A percentile compares a stretch with the other conserved stretches of the same genome.
phyloP scores from a whole-genome alignment of 2,329 filamentous ascomycete genomes.

The Colletotrichum tamarilloi region DNA sequence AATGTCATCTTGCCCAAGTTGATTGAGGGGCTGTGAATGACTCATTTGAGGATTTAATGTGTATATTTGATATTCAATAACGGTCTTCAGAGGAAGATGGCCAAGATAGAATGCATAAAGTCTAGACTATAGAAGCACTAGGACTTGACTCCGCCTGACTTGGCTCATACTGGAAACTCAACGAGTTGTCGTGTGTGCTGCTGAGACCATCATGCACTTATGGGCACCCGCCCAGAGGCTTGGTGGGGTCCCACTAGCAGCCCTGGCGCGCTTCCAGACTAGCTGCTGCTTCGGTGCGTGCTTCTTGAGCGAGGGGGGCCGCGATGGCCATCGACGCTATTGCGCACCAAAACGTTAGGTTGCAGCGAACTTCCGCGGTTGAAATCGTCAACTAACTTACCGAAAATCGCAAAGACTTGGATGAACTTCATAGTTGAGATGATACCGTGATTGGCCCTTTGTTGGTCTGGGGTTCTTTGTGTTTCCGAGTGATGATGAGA shows the following conservation, averaged over 20 bases:
- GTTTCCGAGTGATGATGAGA: background rate
- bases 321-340: background rate
- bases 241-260: background rate
- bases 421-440: background rate
- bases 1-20: slow-evolving; percentile 40
- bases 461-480: background rate
- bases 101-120: background rate
- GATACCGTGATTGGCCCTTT: background rate
- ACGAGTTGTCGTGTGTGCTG: background rate
- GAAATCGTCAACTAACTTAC: background rate
- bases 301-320: background rate
- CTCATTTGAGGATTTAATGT: background rate
- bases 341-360: background rate
- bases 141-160: background rate
- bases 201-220: background rate
- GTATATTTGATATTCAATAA: background rate
- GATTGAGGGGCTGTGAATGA: slow-evolving; percentile 7
- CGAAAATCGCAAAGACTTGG: background rate
- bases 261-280: background rate
- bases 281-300: background rate
- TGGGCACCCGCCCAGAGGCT: background rate
- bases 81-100: background rate
- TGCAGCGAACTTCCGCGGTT: background rate
- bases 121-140: background rate
- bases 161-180: background rate